phyloP scores from a whole-genome alignment of 169 alveolate genomes.

The Hepatocystis sp. region DNA sequence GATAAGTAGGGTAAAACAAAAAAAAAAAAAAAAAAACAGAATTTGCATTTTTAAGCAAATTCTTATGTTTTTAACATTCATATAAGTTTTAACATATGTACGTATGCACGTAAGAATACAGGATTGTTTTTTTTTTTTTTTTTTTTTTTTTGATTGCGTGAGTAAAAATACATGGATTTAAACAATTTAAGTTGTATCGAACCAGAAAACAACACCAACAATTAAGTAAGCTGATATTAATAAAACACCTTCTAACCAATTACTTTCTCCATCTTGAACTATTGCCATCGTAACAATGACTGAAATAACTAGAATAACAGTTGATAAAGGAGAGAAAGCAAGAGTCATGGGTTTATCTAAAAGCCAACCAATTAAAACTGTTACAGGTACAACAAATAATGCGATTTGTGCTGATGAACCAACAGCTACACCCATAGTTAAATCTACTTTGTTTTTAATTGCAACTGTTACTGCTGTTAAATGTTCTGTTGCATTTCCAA shows the following conservation, averaged over 20 bases:
- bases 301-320: constrained; percentile 82
- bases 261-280: constrained; percentile 90
- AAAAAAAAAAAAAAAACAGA: no score
- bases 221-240: constrained; percentile 87
- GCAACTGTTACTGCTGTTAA: constrained; percentile 90
- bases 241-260: constrained; percentile 91
- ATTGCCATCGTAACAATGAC: constrained; percentile 85
- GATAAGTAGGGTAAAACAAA: no score
- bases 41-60: no score
- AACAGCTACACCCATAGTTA: constrained; percentile 92
- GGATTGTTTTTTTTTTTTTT: neutral
- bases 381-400: constrained; percentile 88
- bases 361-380: constrained; percentile 91
- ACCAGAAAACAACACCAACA: constrained; percentile 88
- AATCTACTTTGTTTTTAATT: constrained; percentile 89
- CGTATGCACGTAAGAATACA: no score
- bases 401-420: constrained; percentile 92
- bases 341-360: constrained; percentile 88
- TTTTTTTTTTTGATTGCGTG: neutral
- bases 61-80: no score
- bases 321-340: constrained; percentile 86
- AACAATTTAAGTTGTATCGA: constrained; percentile 41
- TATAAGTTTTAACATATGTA: no score
- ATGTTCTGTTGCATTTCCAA: constrained; percentile 92
- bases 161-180: no score